Evolutionary conservation across 1,284 basidiomycete genomes (phyloP).

Genomic region (Termitomyces sp.): DNA sequence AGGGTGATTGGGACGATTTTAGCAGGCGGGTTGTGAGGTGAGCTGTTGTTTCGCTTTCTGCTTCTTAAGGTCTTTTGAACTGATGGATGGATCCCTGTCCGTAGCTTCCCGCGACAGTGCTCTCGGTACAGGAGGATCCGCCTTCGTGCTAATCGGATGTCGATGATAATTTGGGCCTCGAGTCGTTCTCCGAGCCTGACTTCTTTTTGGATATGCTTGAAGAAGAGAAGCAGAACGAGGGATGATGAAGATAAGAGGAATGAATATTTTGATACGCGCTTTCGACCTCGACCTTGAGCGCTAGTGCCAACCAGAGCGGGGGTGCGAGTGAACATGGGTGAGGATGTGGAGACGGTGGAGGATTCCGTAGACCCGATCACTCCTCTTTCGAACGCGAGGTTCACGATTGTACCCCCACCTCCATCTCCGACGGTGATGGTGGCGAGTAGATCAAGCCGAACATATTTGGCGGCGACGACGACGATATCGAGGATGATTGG

Average conservation of each 20-base stretch:
- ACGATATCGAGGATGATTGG: slow-evolving; percentile 17
- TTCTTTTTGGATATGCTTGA: slow-evolving; percentile 42
- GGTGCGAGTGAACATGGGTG: slow-evolving; percentile 11
- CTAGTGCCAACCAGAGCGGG: not conserved
- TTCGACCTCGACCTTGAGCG: not conserved
- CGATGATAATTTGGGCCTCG: slow-evolving; percentile 75
- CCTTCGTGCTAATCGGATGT: slow-evolving; percentile 74
- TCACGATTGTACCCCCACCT: slow-evolving; percentile 29
- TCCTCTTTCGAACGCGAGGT: slow-evolving; percentile 48
- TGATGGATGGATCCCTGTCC: slow-evolving; percentile 13
- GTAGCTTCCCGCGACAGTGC: slow-evolving; percentile 71
- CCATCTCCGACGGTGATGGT: not conserved
- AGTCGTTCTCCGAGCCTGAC: slow-evolving; percentile 75
- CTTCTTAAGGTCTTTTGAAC: not conserved
- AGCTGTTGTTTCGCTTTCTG: slow-evolving; percentile 9
- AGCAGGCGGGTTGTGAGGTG: slow-evolving; percentile 70
- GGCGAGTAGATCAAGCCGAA: slow-evolving; percentile 3
- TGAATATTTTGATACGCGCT: not conserved
- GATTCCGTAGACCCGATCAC: slow-evolving; percentile 63
- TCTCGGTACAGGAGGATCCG: slow-evolving; percentile 81
- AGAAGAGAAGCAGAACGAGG: slow-evolving; percentile 23
- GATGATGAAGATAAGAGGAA: not conserved
- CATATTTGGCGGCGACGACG: not conserved
- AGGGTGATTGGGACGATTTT: slow-evolving; percentile 83
- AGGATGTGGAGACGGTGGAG: slow-evolving; percentile 56